phyloP scores from a whole-genome alignment of 345 rosid genomes.

The Salix purpurea region DNA sequence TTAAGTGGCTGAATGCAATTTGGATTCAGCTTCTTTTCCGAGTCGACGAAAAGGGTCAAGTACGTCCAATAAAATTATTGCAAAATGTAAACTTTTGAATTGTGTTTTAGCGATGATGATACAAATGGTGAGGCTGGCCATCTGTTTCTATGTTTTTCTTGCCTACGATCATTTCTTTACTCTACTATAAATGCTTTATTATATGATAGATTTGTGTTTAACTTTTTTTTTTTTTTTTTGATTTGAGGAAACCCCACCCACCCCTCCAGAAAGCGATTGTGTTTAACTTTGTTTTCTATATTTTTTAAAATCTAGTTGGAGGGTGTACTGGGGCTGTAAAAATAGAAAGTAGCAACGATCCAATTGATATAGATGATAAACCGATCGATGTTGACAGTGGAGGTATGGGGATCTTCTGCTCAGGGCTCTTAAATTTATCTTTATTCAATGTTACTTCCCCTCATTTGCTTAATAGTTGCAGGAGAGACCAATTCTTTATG shows the following conservation, averaged over 20 bases:
- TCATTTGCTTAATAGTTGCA: conserved; percentile 1
- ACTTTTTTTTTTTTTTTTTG: background rate
- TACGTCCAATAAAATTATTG: too few relatives aligned
- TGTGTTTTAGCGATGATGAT: too few relatives aligned
- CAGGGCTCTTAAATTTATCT: background rate
- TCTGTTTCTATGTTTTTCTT: too few relatives aligned
- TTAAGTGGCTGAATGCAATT: too few relatives aligned
- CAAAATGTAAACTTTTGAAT: too few relatives aligned
- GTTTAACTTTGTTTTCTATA: background rate
- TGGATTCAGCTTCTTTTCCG: too few relatives aligned
- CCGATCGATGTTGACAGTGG: conserved; percentile 21
- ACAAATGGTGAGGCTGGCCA: too few relatives aligned
- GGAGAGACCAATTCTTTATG: conserved; percentile 5
- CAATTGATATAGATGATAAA: conserved; percentile 10
- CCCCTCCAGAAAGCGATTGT: too few relatives aligned
- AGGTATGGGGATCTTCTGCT: conserved; percentile 4
- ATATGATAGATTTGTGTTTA: background rate
- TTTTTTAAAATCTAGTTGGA: conserved; percentile 20
- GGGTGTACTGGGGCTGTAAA: background rate
- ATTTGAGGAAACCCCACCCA: too few relatives aligned
- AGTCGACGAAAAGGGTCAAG: too few relatives aligned
- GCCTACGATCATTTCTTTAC: background rate
- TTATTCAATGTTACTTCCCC: background rate
- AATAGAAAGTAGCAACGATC: conserved; percentile 7
- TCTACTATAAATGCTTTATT: background rate